Base-by-base conservation (phyloP, 2,329 filamentous ascomycete species). In the Claviceps quebecensis region DNA sequence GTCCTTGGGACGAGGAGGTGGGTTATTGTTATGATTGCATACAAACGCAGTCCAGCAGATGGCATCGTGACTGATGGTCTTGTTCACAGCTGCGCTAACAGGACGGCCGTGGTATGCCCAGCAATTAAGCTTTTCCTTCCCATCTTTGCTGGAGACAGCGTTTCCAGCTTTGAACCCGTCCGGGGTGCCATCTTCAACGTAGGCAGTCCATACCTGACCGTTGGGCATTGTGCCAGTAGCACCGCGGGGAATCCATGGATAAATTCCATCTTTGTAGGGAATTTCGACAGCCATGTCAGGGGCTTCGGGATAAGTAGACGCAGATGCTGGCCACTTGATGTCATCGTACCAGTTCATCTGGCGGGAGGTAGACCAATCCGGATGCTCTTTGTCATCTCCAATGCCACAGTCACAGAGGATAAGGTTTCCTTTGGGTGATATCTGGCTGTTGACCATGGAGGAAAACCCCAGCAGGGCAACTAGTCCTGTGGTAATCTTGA, bases 331-430 rank as follows among this genome's bases (percentile, higher is more conserved):
- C 68, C 68, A 71, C 37, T 58, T 52, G 44, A 69, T 62, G 9
- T 68, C 62, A 45, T 65, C 50, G 51, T 71, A 71, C 69, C 69
- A 71, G 54, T 71, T 70, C 58, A 71, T 67, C 56, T 71, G 68
- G 41, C 68, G 68, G 45, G 68, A 71, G 5, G 69, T 71, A 6
- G 68, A 71, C 68, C 68, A 71, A 37, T 59, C 61, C 9, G 62
- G 58, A 41, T 70, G 65, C 6, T 62, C 60, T n/a, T 63, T 59
- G 57, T 71, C 69, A 53, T 69, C 65, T 5, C 69, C 69, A 51
- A 70, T 70, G 34, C 69, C 68, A 51, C 68, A 71, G 49, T 71
- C 68, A 34, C 67, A 68, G 46, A 71, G 64, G 40, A 71, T 61
- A 40, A 71, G 65, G 16, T 70, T 63, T 55, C 67, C 67, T 14